These are phyloP conservation scores for Actinomortierella ambigua DNA, from an alignment of 371 early-diverging fungal genomes.

Conservation along the genomic window DNA sequence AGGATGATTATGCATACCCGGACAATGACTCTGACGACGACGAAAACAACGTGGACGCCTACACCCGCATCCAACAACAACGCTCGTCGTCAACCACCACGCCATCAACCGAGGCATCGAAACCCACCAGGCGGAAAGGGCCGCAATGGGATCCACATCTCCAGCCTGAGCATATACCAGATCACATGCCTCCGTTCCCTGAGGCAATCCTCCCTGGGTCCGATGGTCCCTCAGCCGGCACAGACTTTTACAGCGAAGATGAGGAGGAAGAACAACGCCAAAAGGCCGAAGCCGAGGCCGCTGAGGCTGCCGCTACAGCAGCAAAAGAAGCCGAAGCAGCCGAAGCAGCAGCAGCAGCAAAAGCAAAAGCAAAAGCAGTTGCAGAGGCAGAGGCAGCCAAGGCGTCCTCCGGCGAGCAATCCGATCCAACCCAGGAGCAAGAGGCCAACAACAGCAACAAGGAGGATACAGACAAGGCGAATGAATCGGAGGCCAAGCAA, in stretches of 20 bases:
- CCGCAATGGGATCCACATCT: constrained; percentile 33
- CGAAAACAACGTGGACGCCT: no score
- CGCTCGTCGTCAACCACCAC: no score
- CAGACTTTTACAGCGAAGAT: constrained; percentile 1
- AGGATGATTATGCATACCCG: constrained; percentile 45
- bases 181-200: constrained; percentile 38
- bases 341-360: neutral
- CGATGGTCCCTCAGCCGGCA: constrained; percentile 8
- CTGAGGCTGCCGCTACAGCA: constrained; percentile 13
- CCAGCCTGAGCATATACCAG: constrained; percentile 34
- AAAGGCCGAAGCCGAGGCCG: neutral
- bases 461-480: neutral
- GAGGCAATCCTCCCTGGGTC: constrained; percentile 16
- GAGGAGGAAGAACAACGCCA: constrained; percentile 10
- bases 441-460: constrained; percentile 7
- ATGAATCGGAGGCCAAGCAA: neutral
- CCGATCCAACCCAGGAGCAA: constrained; percentile 5
- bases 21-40: constrained; percentile 24
- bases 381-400: neutral
- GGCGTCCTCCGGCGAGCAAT: no score
- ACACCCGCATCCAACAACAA: no score
- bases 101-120: neutral
- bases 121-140: no score
- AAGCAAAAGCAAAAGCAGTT: neutral
- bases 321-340: constrained; percentile 14